phyloP scores from a whole-genome alignment of 1,284 basidiomycete species.

The Sporisorium sorghi region DNA sequence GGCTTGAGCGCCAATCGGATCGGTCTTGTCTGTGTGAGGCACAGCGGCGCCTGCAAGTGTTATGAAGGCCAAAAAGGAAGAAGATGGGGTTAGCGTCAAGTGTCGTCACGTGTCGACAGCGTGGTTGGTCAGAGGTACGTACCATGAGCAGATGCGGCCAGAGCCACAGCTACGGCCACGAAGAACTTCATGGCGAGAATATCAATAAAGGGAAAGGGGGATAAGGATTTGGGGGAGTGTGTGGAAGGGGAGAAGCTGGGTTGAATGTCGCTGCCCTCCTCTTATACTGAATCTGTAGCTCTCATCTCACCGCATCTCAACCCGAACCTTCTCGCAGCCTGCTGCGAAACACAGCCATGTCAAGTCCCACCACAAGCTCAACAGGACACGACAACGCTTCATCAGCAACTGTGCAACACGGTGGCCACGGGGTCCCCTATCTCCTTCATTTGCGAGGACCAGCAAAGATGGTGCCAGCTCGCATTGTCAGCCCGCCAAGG shows the following conservation, averaged over 20 bases:
- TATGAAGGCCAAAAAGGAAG: no score
- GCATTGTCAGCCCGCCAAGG: not conserved
- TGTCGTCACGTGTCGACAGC: conserved; percentile 9
- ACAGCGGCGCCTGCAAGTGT: conserved; percentile 7
- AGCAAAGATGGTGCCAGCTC: not conserved
- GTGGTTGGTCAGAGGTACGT: not conserved
- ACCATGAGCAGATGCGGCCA: conserved; percentile 27
- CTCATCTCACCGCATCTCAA: not conserved
- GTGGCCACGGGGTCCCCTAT: not conserved
- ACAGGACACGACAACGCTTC: conserved; percentile 4
- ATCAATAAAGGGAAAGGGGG: not conserved
- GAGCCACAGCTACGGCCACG: conserved; percentile 19
- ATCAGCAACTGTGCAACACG: not conserved
- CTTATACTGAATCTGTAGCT: not conserved
- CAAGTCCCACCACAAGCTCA: not conserved
- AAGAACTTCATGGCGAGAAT: conserved; percentile 26
- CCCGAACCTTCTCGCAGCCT: not conserved
- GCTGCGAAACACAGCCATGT: not conserved
- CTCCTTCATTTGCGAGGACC: conserved; percentile 9
- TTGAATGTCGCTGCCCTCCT: not conserved
- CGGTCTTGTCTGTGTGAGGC: not conserved
- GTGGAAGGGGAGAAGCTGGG: not conserved
- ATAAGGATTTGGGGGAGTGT: not conserved
- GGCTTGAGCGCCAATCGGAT: not conserved
- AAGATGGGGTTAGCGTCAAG: not conserved